Percentiles rank a stretch among this genome's conserved stretches.
These are phyloP conservation scores for Globisporangium nunn DNA, from an alignment of 352 stramenopile species.

Conservation along the genomic window DNA sequence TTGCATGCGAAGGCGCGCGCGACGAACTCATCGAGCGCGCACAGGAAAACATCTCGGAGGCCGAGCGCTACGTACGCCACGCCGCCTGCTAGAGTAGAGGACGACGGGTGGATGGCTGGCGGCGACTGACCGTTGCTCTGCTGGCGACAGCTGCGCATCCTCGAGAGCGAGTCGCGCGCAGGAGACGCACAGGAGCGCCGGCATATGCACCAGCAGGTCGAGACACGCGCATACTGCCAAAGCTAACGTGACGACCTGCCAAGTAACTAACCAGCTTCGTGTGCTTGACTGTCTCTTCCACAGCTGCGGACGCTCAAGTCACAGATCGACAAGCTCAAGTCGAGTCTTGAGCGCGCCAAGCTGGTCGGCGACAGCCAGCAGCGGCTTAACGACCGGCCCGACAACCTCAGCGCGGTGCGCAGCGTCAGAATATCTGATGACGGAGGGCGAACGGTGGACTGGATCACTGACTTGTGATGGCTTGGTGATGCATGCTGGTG, in stretches of 20 bases:
- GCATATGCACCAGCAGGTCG: slow-evolving; percentile 73
- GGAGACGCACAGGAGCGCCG: slow-evolving; percentile 73
- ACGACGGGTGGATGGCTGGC: neutral
- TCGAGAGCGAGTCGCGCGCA: slow-evolving; percentile 75
- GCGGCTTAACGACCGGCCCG: slow-evolving; percentile 32
- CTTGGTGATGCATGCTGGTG: neutral
- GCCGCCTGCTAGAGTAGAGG: too few relatives aligned
- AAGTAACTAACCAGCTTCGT: neutral
- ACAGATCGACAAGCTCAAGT: slow-evolving; percentile 84
- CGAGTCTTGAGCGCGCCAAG: slow-evolving; percentile 66
- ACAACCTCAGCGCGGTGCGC: slow-evolving; percentile 30
- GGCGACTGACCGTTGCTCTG: too few relatives aligned
- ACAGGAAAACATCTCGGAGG: slow-evolving; percentile 65
- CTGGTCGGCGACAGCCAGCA: slow-evolving; percentile 69
- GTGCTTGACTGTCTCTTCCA: neutral
- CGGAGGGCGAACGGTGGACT: too few relatives aligned
- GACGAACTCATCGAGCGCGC: slow-evolving; percentile 45
- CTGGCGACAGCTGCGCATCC: slow-evolving; percentile 50
- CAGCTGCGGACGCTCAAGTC: slow-evolving; percentile 78
- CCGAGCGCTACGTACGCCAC: slow-evolving; percentile 56
- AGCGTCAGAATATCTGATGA: neutral
- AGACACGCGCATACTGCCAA: neutral
- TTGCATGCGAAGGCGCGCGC: slow-evolving; percentile 20
- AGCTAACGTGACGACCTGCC: too few relatives aligned
- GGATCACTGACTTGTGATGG: neutral